Percentiles rank a stretch among this genome's conserved stretches.
Conservation (phyloP, 179 eudicot genomes). For the Vitellaria paradoxa region DNA sequence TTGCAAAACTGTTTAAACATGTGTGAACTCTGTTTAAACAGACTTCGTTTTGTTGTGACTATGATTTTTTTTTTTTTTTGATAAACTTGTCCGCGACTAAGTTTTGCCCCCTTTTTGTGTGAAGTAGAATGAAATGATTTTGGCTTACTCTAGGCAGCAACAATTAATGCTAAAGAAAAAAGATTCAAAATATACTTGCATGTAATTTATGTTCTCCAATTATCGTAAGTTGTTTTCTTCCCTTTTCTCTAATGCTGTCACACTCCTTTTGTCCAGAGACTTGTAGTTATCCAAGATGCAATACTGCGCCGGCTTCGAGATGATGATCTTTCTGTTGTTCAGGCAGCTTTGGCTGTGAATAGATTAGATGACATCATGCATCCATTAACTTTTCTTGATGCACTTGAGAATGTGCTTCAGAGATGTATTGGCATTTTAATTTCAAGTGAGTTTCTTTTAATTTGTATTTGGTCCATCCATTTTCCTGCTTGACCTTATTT, state of each 20-base stretch:
- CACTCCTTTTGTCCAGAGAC: conserved; percentile 34
- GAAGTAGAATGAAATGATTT: conserved; percentile 2
- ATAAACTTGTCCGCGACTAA: too few species aligned
- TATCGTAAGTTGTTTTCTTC: not conserved
- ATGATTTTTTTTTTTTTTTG: too few species aligned
- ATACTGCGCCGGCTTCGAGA: conserved; percentile 64
- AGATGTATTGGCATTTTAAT: conserved; percentile 53
- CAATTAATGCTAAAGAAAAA: not conserved
- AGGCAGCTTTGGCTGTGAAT: conserved; percentile 60
- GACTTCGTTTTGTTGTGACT: too few species aligned
- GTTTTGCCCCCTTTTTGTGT: not conserved
- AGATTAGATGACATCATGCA: conserved; percentile 49
- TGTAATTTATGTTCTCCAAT: not conserved
- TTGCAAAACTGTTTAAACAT: not conserved
- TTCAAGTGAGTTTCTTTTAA: conserved; percentile 37
- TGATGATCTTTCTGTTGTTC: conserved; percentile 73
- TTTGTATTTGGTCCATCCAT: not conserved
- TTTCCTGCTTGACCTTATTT: not conserved
- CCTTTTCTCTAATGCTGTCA: conserved; percentile 12
- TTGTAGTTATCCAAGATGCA: conserved; percentile 61
- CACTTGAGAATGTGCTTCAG: conserved; percentile 50
- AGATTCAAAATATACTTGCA: not conserved
- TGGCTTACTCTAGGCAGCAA: not conserved
- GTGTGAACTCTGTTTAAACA: not conserved
- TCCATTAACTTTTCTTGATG: conserved; percentile 44